Base-by-base conservation (phyloP, 805 yeast species). In the Candida morakotiae region DNA sequence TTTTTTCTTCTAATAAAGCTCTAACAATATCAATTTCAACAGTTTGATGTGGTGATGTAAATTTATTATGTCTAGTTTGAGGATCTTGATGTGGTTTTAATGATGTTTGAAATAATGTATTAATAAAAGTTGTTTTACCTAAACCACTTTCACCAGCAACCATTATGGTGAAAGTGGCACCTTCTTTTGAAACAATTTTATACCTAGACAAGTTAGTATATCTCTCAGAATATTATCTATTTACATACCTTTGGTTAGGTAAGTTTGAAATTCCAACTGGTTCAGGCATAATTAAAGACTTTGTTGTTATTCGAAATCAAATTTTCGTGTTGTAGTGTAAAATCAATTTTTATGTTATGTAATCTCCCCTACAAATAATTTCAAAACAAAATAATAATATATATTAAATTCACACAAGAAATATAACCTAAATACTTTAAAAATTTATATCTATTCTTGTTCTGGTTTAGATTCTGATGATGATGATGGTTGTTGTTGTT, bases 71-170 rank as follows among this genome's bases (percentile, higher is more conserved):
- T 64, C 83, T 58, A 45, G 73, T 74, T 43, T 73, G 71, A 18
- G 71, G 68, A 41, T 73, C 75, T 34, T 75, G 69, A 56, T 75
- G 75, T 39, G 72, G 74, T 52, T 83, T 83, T 51, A 85, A 64
- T 19, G 77, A 62, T 1, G 88, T 75, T 60, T 86, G 93, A 61
- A 89, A 86, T 40, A 88, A 61, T 2, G 95, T 87, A 62, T 87
- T 86, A 58, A 88, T 70, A 48, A 87, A 87, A 0, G 96, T 88
- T n/a, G 94, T 82, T 60, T 88, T 87, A 43, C 97, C 97, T 35
- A 87, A 66, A 5, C 96, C 96, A 34, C 89, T 78, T 59, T 88
- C 96, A 50, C 97, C 97, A 32, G 87, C 87, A 19, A 87, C 80
- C 88, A 87, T 78, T 39, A 89, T 52, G 31, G 94, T 87, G 61